These are phyloP conservation scores for Phellopilus nigrolimitatus DNA, from an alignment of 1,284 basidiomycete genomes.

Conservation along the genomic window DNA sequence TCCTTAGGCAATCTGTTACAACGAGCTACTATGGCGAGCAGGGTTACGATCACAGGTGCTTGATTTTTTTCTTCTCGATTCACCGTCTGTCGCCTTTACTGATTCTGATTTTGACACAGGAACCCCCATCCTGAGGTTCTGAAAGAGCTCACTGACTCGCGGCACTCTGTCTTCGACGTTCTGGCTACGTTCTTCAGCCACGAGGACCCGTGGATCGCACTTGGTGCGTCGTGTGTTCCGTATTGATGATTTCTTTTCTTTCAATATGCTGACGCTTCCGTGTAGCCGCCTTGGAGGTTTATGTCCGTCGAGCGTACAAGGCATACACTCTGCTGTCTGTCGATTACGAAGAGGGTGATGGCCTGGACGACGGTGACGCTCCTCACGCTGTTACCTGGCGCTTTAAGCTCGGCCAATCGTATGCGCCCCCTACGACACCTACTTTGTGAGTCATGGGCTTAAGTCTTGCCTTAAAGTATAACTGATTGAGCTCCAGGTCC, in stretches of 20 bases:
- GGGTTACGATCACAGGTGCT: slow-evolving; percentile 59
- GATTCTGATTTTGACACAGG: slow-evolving; percentile 32
- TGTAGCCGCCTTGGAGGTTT: slow-evolving; percentile 93
- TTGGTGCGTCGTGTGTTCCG: slow-evolving; percentile 50
- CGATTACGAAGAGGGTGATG: slow-evolving; percentile 90
- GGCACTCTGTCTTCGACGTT: slow-evolving; percentile 97
- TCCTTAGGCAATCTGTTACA: slow-evolving; percentile 85
- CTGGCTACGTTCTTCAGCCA: slow-evolving; percentile 94
- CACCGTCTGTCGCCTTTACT: neutral
- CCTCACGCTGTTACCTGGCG: slow-evolving; percentile 86
- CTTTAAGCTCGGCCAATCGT: slow-evolving; percentile 86
- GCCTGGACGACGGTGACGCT: slow-evolving; percentile 70
- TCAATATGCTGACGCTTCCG: slow-evolving; percentile 16
- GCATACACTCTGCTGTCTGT: slow-evolving; percentile 91
- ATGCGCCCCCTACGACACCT: slow-evolving; percentile 82
- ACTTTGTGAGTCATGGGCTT: slow-evolving; percentile 22
- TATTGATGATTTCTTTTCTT: slow-evolving; percentile 2
- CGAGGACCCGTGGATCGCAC: slow-evolving; percentile 76
- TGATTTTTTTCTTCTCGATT: no score
- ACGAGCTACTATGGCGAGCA: slow-evolving; percentile 88
- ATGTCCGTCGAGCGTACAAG: slow-evolving; percentile 92
- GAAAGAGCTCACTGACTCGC: slow-evolving; percentile 92
- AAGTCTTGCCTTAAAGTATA: slow-evolving; percentile 14
- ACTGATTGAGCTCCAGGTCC: slow-evolving; percentile 26
- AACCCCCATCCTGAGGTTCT: slow-evolving; percentile 83